A percentile compares a stretch with the other conserved stretches of the same genome.
These are phyloP conservation scores for Breviolum minutum DNA, from an alignment of 73 alveolate species.

Conservation along the genomic window DNA sequence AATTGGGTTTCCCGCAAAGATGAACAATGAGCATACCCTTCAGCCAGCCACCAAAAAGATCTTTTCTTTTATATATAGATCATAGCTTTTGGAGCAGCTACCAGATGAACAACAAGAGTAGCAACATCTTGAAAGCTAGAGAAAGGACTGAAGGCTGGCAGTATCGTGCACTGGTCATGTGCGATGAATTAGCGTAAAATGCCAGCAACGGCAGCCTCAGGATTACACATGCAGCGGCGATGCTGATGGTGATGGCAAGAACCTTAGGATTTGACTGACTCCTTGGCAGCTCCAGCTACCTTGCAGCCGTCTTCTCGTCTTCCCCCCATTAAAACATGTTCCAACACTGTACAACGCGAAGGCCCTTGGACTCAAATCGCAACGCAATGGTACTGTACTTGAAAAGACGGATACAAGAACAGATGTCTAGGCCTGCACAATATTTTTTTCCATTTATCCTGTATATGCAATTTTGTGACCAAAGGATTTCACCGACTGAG, in stretches of 20 bases:
- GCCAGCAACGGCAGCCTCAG: not conserved
- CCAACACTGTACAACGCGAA: too few relatives aligned
- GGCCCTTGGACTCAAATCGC: too few relatives aligned
- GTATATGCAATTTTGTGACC: not conserved
- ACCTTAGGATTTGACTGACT: not conserved
- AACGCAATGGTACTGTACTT: too few relatives aligned
- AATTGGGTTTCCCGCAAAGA: too few relatives aligned
- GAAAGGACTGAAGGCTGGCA: not conserved
- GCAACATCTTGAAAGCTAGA: not conserved
- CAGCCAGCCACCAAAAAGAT: too few relatives aligned
- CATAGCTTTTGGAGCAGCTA: not conserved
- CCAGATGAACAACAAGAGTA: not conserved
- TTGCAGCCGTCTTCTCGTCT: too few relatives aligned
- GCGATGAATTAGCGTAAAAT: not conserved
- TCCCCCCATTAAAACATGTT: too few relatives aligned
- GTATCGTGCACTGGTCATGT: not conserved
- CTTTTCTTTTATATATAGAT: too few relatives aligned
- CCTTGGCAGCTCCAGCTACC: too few relatives aligned
- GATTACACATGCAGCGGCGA: slow-evolving; percentile 93
- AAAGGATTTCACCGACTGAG: not conserved
- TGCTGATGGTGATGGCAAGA: slow-evolving; percentile 66
- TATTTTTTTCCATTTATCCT: not conserved
- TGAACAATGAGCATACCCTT: too few relatives aligned
- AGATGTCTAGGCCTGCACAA: not conserved
- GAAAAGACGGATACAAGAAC: not conserved